phyloP scores from a whole-genome alignment of 202 grass and related monocot genomes.

The Miscanthus sacchariflorus region DNA sequence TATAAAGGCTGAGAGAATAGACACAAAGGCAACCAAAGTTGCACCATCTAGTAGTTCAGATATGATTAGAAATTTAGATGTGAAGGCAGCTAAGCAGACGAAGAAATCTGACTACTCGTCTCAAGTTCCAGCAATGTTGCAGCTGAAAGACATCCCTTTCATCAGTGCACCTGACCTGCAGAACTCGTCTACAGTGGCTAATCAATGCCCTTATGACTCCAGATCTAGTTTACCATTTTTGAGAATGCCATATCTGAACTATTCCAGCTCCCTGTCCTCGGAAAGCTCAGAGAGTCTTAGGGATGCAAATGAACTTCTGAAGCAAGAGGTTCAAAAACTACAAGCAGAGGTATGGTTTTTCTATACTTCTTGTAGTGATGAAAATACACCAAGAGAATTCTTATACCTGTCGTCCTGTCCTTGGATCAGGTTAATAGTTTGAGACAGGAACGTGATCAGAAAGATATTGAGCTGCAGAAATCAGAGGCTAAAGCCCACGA shows the following conservation, averaged over 20 bases:
- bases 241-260: conserved; percentile 63
- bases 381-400: neutral
- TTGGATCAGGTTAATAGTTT: conserved; percentile 69
- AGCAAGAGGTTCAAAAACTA: conserved; percentile 91
- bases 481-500: conserved; percentile 80
- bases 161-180: conserved; percentile 64
- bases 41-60: conserved; percentile 70
- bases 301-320: conserved; percentile 83
- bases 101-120: conserved; percentile 63
- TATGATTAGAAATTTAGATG: conserved; percentile 93
- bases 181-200: conserved; percentile 49
- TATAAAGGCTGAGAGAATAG: conserved; percentile 53
- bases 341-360: conserved; percentile 69
- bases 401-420: conserved; percentile 46
- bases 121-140: conserved; percentile 64
- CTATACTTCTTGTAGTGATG: neutral
- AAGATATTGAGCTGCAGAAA: conserved; percentile 74
- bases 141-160: conserved; percentile 82
- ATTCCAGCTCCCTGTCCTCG: conserved; percentile 52
- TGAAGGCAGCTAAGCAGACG: conserved; percentile 85
- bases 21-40: conserved; percentile 54
- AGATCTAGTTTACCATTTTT: conserved; percentile 62
- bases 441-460: conserved; percentile 59
- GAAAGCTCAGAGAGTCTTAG: conserved; percentile 74
- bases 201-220: conserved; percentile 48